Conservation (phyloP, 768 basidiomycete genomes). For the Trametes gibbosa region DNA sequence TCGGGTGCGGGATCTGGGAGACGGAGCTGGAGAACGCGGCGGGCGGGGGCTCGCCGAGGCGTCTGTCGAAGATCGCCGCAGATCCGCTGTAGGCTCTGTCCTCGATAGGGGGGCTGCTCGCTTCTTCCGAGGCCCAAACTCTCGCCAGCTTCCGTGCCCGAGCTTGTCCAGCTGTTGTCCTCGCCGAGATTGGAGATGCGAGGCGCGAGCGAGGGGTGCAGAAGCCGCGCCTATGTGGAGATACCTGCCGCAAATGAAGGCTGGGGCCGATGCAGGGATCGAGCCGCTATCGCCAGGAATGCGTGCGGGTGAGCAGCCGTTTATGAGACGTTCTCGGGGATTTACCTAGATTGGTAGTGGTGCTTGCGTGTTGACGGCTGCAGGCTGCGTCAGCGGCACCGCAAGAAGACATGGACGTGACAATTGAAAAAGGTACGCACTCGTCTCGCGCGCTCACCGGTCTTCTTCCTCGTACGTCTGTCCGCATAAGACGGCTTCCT, state of each 20-base stretch:
- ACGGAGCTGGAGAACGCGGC: background rate
- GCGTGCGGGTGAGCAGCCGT: conserved; percentile 1
- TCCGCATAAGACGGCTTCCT: conserved; percentile 32
- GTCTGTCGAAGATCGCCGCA: conserved; percentile 11
- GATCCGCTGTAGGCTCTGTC: conserved; percentile 2
- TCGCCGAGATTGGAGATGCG: conserved; percentile 1
- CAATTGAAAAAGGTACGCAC: conserved; percentile 9
- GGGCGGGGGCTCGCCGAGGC: conserved; percentile 9
- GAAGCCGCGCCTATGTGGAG: background rate
- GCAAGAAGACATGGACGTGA: background rate
- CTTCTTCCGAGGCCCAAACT: conserved; percentile 23
- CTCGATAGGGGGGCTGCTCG: conserved; percentile 2
- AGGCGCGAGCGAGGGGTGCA: background rate
- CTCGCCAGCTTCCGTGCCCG: conserved; percentile 11
- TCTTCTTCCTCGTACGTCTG: conserved; percentile 31
- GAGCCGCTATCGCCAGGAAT: background rate
- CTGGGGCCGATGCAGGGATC: conserved; percentile 17
- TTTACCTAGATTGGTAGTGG: conserved; percentile 11
- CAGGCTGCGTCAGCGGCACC: background rate
- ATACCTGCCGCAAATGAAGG: conserved; percentile 17
- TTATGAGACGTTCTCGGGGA: conserved; percentile 5
- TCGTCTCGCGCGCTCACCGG: conserved; percentile 30
- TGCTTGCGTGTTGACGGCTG: conserved; percentile 12
- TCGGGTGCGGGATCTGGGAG: background rate
- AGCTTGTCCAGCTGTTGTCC: background rate